Conservation (phyloP, 768 basidiomycete species). For the Lepiota venenata region DNA sequence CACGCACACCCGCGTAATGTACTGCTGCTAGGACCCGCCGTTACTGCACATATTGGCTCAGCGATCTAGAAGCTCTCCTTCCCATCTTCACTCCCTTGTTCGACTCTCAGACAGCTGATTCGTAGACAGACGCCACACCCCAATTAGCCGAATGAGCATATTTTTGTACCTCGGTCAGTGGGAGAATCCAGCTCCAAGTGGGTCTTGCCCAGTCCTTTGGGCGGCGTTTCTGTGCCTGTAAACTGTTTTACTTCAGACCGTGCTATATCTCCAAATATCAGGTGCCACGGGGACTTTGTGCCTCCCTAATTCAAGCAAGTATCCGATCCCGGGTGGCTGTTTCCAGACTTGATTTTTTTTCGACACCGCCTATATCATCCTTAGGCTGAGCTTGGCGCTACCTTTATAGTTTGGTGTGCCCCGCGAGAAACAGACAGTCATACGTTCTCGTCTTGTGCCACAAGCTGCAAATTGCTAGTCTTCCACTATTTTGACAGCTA, state of each 20-base stretch:
- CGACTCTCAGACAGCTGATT: not conserved
- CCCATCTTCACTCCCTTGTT: not conserved
- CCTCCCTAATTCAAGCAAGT: not conserved
- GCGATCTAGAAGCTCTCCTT: not conserved
- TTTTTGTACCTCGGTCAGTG: slow-evolving; percentile 5
- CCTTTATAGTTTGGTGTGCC: too few species aligned
- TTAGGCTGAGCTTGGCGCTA: too few species aligned
- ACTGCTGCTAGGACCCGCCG: not conserved
- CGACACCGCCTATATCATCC: too few species aligned
- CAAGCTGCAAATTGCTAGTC: too few species aligned
- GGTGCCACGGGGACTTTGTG: not conserved
- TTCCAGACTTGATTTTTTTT: too few species aligned
- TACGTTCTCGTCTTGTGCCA: too few species aligned
- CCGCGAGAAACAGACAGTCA: too few species aligned
- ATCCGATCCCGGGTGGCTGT: slow-evolving; percentile 3
- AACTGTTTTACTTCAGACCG: not conserved
- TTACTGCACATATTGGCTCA: not conserved
- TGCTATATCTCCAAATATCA: slow-evolving; percentile 2
- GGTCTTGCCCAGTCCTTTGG: slow-evolving; percentile 1
- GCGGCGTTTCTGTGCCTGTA: slow-evolving; percentile 10
- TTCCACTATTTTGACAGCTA: too few species aligned
- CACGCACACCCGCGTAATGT: not conserved
- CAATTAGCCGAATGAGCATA: not conserved
- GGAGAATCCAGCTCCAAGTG: slow-evolving; percentile 1
- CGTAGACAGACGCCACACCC: slow-evolving; percentile 1